These are phyloP conservation scores for Rhizopus arrhizus DNA, from an alignment of 371 early-diverging fungal species.

Conservation along the genomic window DNA sequence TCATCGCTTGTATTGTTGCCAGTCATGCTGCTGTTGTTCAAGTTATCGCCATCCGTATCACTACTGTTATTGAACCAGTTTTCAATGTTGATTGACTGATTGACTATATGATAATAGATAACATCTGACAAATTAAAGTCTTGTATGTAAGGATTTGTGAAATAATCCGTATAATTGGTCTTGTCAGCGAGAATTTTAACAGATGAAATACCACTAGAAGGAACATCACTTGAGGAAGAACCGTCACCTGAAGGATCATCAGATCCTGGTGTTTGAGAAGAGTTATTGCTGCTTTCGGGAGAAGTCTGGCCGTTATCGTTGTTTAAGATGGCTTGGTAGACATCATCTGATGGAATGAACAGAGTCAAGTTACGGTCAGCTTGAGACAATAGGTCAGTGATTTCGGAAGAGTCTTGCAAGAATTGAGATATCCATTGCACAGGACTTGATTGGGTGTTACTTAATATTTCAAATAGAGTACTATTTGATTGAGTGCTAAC, in stretches of 20 bases:
- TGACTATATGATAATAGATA: slow-evolving; percentile 35
- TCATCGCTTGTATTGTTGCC: neutral
- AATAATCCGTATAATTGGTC: neutral
- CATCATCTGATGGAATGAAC: slow-evolving; percentile 38
- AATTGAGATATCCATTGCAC: slow-evolving; percentile 32
- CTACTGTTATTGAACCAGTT: slow-evolving; percentile 2
- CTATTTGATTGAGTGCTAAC: slow-evolving; percentile 9
- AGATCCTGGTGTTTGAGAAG: neutral
- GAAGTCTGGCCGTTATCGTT: neutral
- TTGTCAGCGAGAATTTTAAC: no score
- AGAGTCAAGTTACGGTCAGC: slow-evolving; percentile 28
- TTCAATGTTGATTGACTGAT: slow-evolving; percentile 24
- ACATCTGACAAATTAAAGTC: slow-evolving; percentile 29
- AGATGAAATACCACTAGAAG: no score
- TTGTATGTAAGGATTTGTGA: neutral
- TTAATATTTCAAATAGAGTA: slow-evolving; percentile 26
- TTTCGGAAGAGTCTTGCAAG: slow-evolving; percentile 29
- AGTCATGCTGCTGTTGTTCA: neutral
- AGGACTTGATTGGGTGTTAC: slow-evolving; percentile 35
- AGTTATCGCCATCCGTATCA: no score
- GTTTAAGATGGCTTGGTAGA: slow-evolving; percentile 3
- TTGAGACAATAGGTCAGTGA: slow-evolving; percentile 29
- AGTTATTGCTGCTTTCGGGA: neutral
- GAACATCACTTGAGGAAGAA: no score
- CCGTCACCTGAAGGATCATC: no score